Evolutionary conservation across 2,329 filamentous ascomycete species (phyloP).

Genomic region (Cordyceps sp.): DNA sequence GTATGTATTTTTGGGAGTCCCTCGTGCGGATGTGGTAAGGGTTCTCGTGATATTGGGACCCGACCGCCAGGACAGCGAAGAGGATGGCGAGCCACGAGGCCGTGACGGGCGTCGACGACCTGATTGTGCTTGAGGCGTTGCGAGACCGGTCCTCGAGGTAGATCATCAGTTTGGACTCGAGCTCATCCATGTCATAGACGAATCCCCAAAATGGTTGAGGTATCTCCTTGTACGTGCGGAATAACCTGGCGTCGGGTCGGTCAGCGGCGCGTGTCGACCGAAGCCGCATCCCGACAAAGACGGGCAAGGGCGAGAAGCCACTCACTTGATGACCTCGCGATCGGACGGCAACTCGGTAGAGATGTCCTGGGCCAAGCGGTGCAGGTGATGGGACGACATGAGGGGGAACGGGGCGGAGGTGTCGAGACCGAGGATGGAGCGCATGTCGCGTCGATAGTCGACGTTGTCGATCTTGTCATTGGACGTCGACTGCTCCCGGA

Average conservation of each 20-base stretch:
- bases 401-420: slow-evolving; percentile 50
- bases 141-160: slow-evolving; percentile 48
- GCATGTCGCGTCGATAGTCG: slow-evolving; percentile 47
- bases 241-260: slow-evolving; percentile 26
- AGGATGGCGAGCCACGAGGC: slow-evolving; percentile 51
- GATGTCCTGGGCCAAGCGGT: slow-evolving; percentile 43
- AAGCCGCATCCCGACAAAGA: background rate
- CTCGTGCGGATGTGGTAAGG: slow-evolving; percentile 43
- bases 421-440: slow-evolving; percentile 47
- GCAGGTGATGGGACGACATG: slow-evolving; percentile 47
- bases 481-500: slow-evolving; percentile 41
- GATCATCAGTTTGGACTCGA: slow-evolving; percentile 46
- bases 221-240: slow-evolving; percentile 50
- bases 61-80: slow-evolving; percentile 47
- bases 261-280: slow-evolving; percentile 2
- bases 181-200: slow-evolving; percentile 47
- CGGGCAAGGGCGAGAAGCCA: slow-evolving; percentile 1
- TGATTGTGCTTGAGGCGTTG: slow-evolving; percentile 28
- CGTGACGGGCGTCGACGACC: slow-evolving; percentile 34
- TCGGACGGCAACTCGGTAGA: slow-evolving; percentile 45
- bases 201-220: slow-evolving; percentile 54
- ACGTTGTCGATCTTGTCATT: slow-evolving; percentile 33
- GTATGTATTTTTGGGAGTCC: slow-evolving; percentile 43
- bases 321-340: slow-evolving; percentile 49
- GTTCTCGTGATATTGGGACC: slow-evolving; percentile 49